Evolutionary conservation across 345 rosid species (phyloP), one percentile per base, ranked within the genome.

Genomic region (Acer yangbiense): DNA sequence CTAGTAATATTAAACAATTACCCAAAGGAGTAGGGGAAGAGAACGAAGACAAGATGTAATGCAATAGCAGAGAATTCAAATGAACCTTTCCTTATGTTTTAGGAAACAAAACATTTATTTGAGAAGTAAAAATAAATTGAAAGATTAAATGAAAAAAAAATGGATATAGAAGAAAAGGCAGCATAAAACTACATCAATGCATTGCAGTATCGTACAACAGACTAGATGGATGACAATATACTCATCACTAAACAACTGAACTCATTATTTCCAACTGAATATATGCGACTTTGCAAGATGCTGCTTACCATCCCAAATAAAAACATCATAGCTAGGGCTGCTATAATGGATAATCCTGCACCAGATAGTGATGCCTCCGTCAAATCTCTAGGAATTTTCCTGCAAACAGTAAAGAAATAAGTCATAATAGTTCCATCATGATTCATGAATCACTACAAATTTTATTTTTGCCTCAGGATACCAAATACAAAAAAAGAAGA

Each of bases 341-440:
- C 98, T 78, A 91, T 25, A 41, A 97, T 88, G 12, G 99, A 97
- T 82, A 94, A 83, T 82, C 98, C 99, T 54, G 98, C 98, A 79
- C 99, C 98, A 12, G 98, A 94, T 44, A 97, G 74, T 55, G 98
- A 90, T 52, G 99, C 99, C 86, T 94, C 98, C 0, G 99, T 97
- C 90, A 97, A 90, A 86, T 97, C 99, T 83, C 99, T 90, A 14
- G 99, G 99, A 69, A 94, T 97, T 90, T 94, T 97, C 92, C 99
- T 97, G 95, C 73, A 84, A 9, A 14, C 74, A 71, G 23, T 18
- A 69, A 73, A 74, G 60, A 62, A 69, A 72, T 46, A 73, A 16
- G 20, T 10, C 2, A 46, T 21, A 7, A 58, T 4, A 43, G 9
- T 43, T 60, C 13, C 54, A 25, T 8, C 9, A 29, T 46, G 27